Evolutionary conservation across 2,329 filamentous ascomycete genomes (phyloP).

Genomic region (Colletotrichum filicis): DNA sequence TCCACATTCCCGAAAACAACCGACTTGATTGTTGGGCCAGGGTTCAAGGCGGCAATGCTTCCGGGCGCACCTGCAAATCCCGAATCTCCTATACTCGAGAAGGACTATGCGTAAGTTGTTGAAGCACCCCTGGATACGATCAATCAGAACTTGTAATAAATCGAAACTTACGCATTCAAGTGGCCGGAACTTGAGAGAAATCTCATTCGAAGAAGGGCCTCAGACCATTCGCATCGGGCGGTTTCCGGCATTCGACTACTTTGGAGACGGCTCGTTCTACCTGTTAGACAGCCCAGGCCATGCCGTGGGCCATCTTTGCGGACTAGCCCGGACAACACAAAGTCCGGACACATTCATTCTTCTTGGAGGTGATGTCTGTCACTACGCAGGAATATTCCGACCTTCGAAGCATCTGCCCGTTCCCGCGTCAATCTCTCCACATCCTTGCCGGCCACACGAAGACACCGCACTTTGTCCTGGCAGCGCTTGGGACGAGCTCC

Average conservation of each 20-base stretch:
- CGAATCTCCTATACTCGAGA: not conserved
- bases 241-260: conserved; percentile 53
- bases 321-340: conserved; percentile 49
- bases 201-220: conserved; percentile 38
- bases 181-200: conserved; percentile 41
- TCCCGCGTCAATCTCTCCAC: conserved; percentile 42
- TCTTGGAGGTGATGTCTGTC: conserved; percentile 55
- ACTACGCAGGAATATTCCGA: conserved; percentile 50
- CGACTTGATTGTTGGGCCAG: not conserved
- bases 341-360: conserved; percentile 51
- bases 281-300: conserved; percentile 54
- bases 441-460: conserved; percentile 33
- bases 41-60: not conserved
- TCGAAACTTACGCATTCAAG: not conserved
- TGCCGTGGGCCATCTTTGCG: conserved; percentile 53
- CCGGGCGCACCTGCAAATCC: not conserved
- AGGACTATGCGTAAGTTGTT: not conserved
- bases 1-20: not conserved
- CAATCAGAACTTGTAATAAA: not conserved
- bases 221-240: conserved; percentile 45
- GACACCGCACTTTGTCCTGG: conserved; percentile 34
- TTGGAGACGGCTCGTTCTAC: conserved; percentile 54
- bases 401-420: conserved; percentile 48
- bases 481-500: conserved; percentile 38
- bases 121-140: not conserved